Base-by-base conservation (phyloP, 2,329 filamentous ascomycete genomes). In the Fusarium sp. region DNA sequence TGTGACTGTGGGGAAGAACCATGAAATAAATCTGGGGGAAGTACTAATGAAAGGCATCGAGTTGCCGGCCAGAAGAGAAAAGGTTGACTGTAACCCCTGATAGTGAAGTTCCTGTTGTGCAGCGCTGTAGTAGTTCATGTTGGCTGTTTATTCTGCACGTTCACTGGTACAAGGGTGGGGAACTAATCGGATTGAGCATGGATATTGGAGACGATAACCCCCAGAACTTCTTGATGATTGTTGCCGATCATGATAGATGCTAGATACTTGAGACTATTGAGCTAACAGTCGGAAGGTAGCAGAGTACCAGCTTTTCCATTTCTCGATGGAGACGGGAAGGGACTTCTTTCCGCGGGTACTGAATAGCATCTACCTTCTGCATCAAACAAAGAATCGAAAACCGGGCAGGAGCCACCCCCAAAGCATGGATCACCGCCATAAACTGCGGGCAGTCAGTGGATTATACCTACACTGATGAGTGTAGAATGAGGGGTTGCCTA, bases 331-430 rank as follows among this genome's bases (percentile, higher is more conserved):
- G 23, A 38, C 23, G 33, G 40, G 52, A 47, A 45, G 54, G n/a
- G 9, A 30, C 15, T 33, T 57, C 33, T 42, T n/a, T 20, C 23
- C 34, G 34, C 6, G 47, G 34, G 26, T 40, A 12, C n/a, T 51
- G 23, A 38, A 38, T 37, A 51, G 36, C 9, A 30, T 13, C 15
- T 18, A 30, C 33, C n/a, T 38, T 51, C 42, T 10, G 8, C 16
- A 18, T 33, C 36, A 9, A 36, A 52, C 37, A 38, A 26, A 50
- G 20, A 36, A 13, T 55, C 44, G 11, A 30, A 40, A 49, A 53
- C 53, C 30, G 20, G 46, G 44, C 4, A 37, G 8, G 33, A 52
- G 52, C 46, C 47, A 56, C 69, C 69, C 69, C 68, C 69, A 72
- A 71, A 62, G 46, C 42, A 59, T 52, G 42, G 40, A 46, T 56